Evolutionary conservation across 805 yeast species (phyloP).

Genomic region (Myxozyma kluyveri): DNA sequence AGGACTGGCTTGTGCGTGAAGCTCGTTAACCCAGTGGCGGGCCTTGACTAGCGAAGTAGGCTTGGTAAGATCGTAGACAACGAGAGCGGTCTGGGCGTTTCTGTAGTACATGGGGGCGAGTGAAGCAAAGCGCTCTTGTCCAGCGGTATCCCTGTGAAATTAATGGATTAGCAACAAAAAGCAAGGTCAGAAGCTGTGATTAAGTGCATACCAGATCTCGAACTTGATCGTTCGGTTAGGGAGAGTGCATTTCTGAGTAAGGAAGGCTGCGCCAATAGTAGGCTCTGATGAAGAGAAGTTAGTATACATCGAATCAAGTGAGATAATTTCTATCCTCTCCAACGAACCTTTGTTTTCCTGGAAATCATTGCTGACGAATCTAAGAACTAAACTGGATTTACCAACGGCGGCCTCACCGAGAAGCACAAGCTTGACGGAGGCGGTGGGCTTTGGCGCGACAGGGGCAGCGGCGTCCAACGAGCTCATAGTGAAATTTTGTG

Average conservation of each 20-base stretch:
- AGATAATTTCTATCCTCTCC: not conserved
- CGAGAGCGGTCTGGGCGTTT: slow-evolving; percentile 95
- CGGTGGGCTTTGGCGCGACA: slow-evolving; percentile 46
- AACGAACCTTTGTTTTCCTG: slow-evolving; percentile 74
- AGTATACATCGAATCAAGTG: not conserved
- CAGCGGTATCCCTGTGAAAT: slow-evolving; percentile 76
- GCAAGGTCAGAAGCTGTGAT: not conserved
- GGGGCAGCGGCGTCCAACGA: slow-evolving; percentile 27
- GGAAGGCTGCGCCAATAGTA: slow-evolving; percentile 95
- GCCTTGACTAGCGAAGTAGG: slow-evolving; percentile 95
- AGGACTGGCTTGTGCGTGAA: slow-evolving; percentile 92
- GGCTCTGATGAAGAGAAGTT: slow-evolving; percentile 56
- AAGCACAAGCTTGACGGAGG: slow-evolving; percentile 83
- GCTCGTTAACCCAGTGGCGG: slow-evolving; percentile 95
- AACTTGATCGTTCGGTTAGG: slow-evolving; percentile 84
- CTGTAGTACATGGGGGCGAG: slow-evolving; percentile 97
- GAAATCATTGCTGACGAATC: slow-evolving; percentile 92
- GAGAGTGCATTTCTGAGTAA: slow-evolving; percentile 88
- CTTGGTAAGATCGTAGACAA: slow-evolving; percentile 91
- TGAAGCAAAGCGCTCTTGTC: slow-evolving; percentile 94
- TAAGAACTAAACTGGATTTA: slow-evolving; percentile 83
- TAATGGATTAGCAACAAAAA: not conserved
- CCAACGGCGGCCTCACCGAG: slow-evolving; percentile 99
- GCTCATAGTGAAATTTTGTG: slow-evolving; percentile 16
- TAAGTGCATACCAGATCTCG: slow-evolving; percentile 65